These are phyloP conservation scores for Colletotrichum salicis DNA, from an alignment of 2,329 filamentous ascomycete species.

Conservation along the genomic window DNA sequence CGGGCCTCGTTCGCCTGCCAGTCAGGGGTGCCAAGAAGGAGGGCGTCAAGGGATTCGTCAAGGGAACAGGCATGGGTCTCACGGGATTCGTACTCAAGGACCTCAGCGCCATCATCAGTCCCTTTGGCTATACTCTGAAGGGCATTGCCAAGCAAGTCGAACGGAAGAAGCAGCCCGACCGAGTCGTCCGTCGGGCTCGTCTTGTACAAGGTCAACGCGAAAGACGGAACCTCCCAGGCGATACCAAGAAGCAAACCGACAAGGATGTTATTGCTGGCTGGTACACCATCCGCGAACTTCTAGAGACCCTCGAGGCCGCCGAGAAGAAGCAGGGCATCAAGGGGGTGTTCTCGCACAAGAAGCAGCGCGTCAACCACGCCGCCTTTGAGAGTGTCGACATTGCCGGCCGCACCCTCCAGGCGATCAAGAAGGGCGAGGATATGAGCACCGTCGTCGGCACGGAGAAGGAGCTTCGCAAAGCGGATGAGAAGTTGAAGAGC, in stretches of 20 bases:
- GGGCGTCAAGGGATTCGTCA: constrained; percentile 57
- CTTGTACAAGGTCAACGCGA: constrained; percentile 68
- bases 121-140: constrained; percentile 71
- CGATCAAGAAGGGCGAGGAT: constrained; percentile 55
- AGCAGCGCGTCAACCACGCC: constrained; percentile 52
- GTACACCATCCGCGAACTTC: constrained; percentile 53
- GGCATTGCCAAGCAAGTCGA: constrained; percentile 70
- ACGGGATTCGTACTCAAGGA: constrained; percentile 74
- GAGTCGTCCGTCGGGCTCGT: constrained; percentile 65
- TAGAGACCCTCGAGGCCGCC: constrained; percentile 47
- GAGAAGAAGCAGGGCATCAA: constrained; percentile 47
- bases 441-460: constrained; percentile 47
- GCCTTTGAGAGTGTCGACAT: constrained; percentile 62
- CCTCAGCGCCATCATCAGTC: constrained; percentile 69
- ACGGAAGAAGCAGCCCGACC: constrained; percentile 62
- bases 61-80: constrained; percentile 71
- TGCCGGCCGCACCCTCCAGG: constrained; percentile 57
- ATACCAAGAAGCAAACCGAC: constrained; percentile 42
- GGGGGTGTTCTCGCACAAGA: constrained; percentile 46
- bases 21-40: constrained; percentile 65
- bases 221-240: constrained; percentile 44
- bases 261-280: constrained; percentile 53
- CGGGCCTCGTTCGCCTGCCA: constrained; percentile 70
- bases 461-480: constrained; percentile 38
- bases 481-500: constrained; percentile 36